These are phyloP conservation scores for Phoma sp. DNA, from an alignment of 2,329 filamentous ascomycete species.

Conservation along the genomic window DNA sequence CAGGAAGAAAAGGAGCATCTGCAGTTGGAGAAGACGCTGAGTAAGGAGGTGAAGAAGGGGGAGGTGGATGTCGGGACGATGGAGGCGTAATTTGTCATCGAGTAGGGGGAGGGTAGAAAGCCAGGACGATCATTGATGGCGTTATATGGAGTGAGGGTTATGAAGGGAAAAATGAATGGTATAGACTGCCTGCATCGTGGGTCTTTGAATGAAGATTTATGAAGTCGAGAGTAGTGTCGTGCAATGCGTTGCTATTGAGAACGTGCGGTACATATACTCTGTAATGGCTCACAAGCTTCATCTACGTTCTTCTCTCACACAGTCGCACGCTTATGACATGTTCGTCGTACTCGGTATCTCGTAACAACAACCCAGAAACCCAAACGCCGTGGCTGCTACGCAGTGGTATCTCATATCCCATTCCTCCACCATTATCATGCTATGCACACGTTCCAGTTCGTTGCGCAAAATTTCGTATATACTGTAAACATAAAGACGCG, in stretches of 20 bases:
- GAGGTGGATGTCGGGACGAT: conserved; percentile 4
- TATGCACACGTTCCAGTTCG: conserved; percentile 1
- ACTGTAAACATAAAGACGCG: conserved; percentile 6
- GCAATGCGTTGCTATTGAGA: no score
- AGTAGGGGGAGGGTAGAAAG: no score
- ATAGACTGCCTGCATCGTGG: no score
- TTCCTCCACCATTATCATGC: neutral
- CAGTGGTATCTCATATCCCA: conserved; percentile 17
- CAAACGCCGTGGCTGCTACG: conserved; percentile 16
- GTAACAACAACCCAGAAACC: neutral
- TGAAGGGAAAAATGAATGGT: no score
- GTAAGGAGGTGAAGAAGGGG: conserved; percentile 14
- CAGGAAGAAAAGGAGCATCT: conserved; percentile 14
- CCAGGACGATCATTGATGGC: no score
- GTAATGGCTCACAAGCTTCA: no score
- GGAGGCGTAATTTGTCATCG: conserved; percentile 13
- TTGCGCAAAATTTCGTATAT: neutral
- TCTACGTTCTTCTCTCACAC: neutral
- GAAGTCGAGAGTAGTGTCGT: no score
- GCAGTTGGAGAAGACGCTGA: conserved; percentile 12
- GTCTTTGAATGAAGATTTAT: no score
- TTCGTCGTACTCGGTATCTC: neutral
- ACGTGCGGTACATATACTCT: no score
- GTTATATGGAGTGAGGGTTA: no score
- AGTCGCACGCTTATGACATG: no score